Base-by-base conservation (phyloP, 768 basidiomycete genomes). In the Rhodosporidiobolus sp. region DNA sequence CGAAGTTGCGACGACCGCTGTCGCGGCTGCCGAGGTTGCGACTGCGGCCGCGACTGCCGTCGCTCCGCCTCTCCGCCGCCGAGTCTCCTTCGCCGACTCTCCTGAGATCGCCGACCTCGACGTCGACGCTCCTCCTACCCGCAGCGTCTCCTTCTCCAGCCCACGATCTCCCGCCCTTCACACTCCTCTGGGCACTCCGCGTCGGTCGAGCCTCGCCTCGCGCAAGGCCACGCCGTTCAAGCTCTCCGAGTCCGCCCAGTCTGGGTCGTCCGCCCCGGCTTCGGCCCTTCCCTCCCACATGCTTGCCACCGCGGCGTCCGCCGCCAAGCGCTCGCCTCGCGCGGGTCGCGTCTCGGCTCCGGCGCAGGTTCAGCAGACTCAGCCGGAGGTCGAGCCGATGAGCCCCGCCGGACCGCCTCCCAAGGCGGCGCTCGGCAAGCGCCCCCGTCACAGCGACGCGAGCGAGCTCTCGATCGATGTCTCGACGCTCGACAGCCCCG, bases 381-480 rank as follows among this genome's bases (percentile, higher is more conserved):
- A n/a, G n/a, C n/a, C n/a, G n/a, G n/a, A n/a, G n/a, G 38, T 14
- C 14, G 38, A 43, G 38, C 38, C 38, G 38, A 43, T 22, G 26
- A 46, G 53, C 26, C 67, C 61, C 7, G 35, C 26, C 17, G 5
- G 11, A 14, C 49, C 50, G 28, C 19, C 28, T 17, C 22, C 54
- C 5, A 43, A 57, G 22, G 64, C 45, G 9, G 32, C 46, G 11
- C 45, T 69, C 45, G 67, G 67, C 45, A 69, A 69, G 48, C 53
- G 61, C 5, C 4, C 61, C 7, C 52, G 67, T 4, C 43, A 63
- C 10, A 48, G 45, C 14, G 61, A 62, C 16, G 67, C 61, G 26
- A 63, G 60, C 14, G 55, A 69, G 24, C 20, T 57, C 30, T 69
- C 67, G 32, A n/a, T 69, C 35, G 61, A 30, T 10, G 43, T 65